Conservation (phyloP, 345 rosid species). For the Clarkia xantiana region DNA sequence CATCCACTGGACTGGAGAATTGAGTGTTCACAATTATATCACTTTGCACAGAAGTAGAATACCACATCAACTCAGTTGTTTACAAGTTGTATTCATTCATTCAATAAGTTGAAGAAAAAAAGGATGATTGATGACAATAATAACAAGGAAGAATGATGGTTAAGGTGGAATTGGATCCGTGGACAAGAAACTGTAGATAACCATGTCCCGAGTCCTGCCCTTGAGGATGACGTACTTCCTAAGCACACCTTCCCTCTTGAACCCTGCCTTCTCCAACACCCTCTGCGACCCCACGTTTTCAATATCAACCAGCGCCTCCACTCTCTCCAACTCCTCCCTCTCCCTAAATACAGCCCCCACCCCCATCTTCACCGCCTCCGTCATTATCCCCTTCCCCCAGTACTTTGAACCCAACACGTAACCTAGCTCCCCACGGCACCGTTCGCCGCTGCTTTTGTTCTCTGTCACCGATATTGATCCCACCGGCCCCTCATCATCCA, state of each 20-base stretch:
- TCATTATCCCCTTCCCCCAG: constrained; percentile 22
- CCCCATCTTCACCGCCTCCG: constrained; percentile 23
- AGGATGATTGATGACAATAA: too few species aligned
- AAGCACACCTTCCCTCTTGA: constrained; percentile 44
- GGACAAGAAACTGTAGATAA: constrained; percentile 46
- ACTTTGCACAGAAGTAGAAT: too few species aligned
- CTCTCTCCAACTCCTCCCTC: constrained; percentile 38
- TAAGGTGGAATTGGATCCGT: constrained; percentile 18
- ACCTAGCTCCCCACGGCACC: constrained; percentile 15
- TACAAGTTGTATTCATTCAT: too few species aligned
- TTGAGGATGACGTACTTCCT: constrained; percentile 28
- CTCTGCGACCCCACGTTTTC: constrained; percentile 45
- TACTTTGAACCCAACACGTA: constrained; percentile 13
- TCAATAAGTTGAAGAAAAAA: too few species aligned
- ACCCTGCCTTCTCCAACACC: constrained; percentile 59
- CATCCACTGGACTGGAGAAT: too few species aligned
- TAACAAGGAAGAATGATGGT: too few species aligned
- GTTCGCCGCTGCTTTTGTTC: constrained; percentile 14
- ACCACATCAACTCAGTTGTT: constrained; percentile 74
- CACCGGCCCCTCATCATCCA: constrained; percentile 25
- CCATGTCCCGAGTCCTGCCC: constrained; percentile 42
- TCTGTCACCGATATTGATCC: constrained; percentile 35
- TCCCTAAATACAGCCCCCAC: constrained; percentile 30
- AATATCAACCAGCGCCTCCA: constrained; percentile 49
- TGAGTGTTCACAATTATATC: too few species aligned